Conservation (phyloP, 805 yeast genomes). For the Priceomyces medius region DNA sequence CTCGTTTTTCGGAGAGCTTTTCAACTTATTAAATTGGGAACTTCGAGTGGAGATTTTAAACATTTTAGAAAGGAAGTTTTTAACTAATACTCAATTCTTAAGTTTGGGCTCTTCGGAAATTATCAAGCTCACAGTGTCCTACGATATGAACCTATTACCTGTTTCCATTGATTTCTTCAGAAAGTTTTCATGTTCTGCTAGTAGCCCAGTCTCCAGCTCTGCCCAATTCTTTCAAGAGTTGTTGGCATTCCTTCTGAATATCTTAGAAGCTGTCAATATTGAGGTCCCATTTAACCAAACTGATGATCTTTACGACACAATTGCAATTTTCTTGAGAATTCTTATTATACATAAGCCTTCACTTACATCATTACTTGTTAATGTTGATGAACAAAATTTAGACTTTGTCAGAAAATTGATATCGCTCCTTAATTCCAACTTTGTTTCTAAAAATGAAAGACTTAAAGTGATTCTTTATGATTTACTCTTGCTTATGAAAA, state of each 20-base stretch:
- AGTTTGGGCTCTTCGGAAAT: slow-evolving; percentile 5
- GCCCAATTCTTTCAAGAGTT: slow-evolving; percentile 22
- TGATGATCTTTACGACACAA: slow-evolving; percentile 22
- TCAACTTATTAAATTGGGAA: slow-evolving; percentile 31
- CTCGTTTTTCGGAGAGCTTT: slow-evolving; percentile 42
- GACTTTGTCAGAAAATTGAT: slow-evolving; percentile 49
- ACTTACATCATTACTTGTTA: slow-evolving; percentile 46
- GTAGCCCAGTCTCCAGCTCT: slow-evolving; percentile 20
- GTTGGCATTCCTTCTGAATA: slow-evolving; percentile 18
- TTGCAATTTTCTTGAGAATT: slow-evolving; percentile 52
- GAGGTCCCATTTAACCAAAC: slow-evolving; percentile 5
- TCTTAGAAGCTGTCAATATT: slow-evolving; percentile 17
- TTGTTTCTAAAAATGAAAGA: slow-evolving; percentile 43
- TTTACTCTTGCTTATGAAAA: slow-evolving; percentile 53
- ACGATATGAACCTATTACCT: slow-evolving; percentile 28
- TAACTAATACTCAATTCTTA: slow-evolving; percentile 16
- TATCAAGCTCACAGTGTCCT: slow-evolving; percentile 4
- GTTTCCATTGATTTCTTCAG: slow-evolving; percentile 45
- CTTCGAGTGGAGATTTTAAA: slow-evolving; percentile 24
- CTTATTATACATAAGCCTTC: slow-evolving; percentile 57
- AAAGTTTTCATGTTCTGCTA: slow-evolving; percentile 42
- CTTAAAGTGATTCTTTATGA: slow-evolving; percentile 59
- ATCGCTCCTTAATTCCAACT: slow-evolving; percentile 42
- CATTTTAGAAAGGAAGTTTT: slow-evolving; percentile 27
- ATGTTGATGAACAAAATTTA: slow-evolving; percentile 40